Base-by-base conservation (phyloP, 1,139 yeast genomes). In the Casaregolazyma lundiana region DNA sequence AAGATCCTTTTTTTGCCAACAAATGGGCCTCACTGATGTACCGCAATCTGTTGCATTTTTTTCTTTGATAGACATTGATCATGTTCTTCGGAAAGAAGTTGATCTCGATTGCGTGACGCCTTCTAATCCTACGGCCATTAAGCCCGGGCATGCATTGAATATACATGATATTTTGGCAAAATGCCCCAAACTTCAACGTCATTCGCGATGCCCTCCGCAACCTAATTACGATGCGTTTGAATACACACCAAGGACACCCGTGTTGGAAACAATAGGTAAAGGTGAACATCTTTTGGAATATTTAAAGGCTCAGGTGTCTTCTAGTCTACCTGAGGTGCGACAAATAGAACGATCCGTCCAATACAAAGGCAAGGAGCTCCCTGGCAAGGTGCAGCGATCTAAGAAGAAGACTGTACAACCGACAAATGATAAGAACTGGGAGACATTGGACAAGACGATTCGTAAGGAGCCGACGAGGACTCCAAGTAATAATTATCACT, bases 21-120 rank as follows among this genome's bases (percentile, higher is more conserved):
- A 90, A 60, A 66, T 92, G 61, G 97, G 97, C 0, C 84, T 94
- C 49, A 74, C 77, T 36, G 96, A 90, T 55, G 72, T 94, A 36
- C 98, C 99, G 0, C 96, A 89, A 58, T 83, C 92, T 16, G 87
- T 95, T 67, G 98, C 98, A 0, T 94, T 92, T 62, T 94, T 94
- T 64, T 87, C 96, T 0, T 89, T 89, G 45, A 90, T 94, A 41
- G 99, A 94, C 62, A 77, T 94, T 48, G 99, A 94, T 62, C 78
- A 75, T 53, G 86, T 92, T 1, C 69, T 94, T 54, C 72, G 99
- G 52, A 92, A 92, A 60, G 98, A 94, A 56, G 97, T 90, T 6
- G 78, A 79, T 51, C 69, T 88, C 71, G 89, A 84, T 52, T 92
- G 98, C 66, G 73, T 88, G 2, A 94, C 98, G 0, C 96, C 97